These are phyloP conservation scores for Cytospora mali DNA, from an alignment of 2,329 filamentous ascomycete species.

Conservation along the genomic window DNA sequence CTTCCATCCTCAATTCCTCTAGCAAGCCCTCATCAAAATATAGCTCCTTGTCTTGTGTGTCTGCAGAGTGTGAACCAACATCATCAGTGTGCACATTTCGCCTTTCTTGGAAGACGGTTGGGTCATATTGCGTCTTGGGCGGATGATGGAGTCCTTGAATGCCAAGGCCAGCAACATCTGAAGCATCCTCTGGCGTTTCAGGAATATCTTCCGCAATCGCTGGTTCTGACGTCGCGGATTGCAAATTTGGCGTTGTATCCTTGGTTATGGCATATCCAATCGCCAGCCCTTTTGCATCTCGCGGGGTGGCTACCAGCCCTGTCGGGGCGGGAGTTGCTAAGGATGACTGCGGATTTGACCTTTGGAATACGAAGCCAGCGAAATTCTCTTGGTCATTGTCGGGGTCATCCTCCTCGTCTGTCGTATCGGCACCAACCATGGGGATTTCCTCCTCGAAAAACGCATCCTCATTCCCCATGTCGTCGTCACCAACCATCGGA, in stretches of 20 bases:
- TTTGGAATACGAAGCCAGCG: slow-evolving; percentile 60
- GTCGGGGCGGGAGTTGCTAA: slow-evolving; percentile 53
- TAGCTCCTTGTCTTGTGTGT: slow-evolving; percentile 58
- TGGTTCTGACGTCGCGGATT: slow-evolving; percentile 25
- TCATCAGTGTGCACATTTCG: slow-evolving; percentile 23
- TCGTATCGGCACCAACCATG: slow-evolving; percentile 26
- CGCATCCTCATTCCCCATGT: slow-evolving; percentile 42
- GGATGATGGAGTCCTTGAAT: slow-evolving; percentile 42
- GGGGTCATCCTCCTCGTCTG: slow-evolving; percentile 44
- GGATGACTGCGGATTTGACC: slow-evolving; percentile 54
- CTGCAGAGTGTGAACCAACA: background rate
- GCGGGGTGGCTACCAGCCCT: slow-evolving; percentile 53
- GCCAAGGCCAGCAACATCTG: slow-evolving; percentile 43
- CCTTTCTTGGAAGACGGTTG: slow-evolving; percentile 27
- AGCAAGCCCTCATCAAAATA: slow-evolving; percentile 69
- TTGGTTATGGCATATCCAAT: slow-evolving; percentile 61
- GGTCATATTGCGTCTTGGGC: slow-evolving; percentile 29
- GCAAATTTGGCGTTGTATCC: slow-evolving; percentile 42
- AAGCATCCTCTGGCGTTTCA: slow-evolving; percentile 25
- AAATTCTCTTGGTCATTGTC: slow-evolving; percentile 64
- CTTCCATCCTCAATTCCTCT: slow-evolving; percentile 49
- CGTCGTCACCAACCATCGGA: slow-evolving; percentile 52
- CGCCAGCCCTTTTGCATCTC: slow-evolving; percentile 55
- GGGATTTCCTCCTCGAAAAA: slow-evolving; percentile 27
- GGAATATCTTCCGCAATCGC: slow-evolving; percentile 18